Percentiles rank a stretch among this genome's conserved stretches.
phyloP scores from a whole-genome alignment of 768 basidiomycete species.

The Lactarius vividus region DNA sequence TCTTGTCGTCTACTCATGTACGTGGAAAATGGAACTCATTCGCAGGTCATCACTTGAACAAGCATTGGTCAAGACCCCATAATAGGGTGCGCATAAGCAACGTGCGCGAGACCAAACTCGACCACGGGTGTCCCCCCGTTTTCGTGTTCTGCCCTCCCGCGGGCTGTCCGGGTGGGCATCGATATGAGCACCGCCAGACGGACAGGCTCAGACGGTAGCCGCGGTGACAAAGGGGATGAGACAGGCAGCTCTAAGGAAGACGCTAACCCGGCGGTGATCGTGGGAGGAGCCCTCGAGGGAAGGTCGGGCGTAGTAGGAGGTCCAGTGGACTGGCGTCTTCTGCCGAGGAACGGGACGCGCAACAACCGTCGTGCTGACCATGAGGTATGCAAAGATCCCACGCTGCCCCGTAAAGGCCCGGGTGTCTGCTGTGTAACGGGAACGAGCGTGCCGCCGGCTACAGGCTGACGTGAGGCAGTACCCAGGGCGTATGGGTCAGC shows the following conservation, averaged over 20 bases:
- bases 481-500: not conserved
- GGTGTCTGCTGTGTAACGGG: not conserved
- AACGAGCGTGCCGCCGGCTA: constrained; percentile 2
- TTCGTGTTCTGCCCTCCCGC: not conserved
- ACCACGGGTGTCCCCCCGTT: constrained; percentile 9
- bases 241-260: not conserved
- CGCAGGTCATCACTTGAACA: not conserved
- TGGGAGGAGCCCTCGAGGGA: not conserved
- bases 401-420: not conserved
- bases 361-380: not conserved
- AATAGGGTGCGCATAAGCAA: not conserved
- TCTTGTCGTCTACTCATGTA: not conserved
- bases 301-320: not conserved
- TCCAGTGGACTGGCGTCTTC: not conserved
- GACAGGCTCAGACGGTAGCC: not conserved
- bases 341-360: not conserved
- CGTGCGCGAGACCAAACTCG: constrained; percentile 16
- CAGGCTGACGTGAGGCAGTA: constrained; percentile 4
- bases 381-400: not conserved
- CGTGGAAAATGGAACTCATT: not conserved
- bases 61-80: not conserved
- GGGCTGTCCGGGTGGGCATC: constrained; percentile 8
- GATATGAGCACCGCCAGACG: constrained; percentile 13
- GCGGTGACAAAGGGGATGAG: not conserved
- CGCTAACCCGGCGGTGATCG: no score